Percentiles rank a stretch among this genome's conserved stretches.
phyloP scores from a whole-genome alignment of 2,329 filamentous ascomycete genomes.

The Ophiostoma montium region DNA sequence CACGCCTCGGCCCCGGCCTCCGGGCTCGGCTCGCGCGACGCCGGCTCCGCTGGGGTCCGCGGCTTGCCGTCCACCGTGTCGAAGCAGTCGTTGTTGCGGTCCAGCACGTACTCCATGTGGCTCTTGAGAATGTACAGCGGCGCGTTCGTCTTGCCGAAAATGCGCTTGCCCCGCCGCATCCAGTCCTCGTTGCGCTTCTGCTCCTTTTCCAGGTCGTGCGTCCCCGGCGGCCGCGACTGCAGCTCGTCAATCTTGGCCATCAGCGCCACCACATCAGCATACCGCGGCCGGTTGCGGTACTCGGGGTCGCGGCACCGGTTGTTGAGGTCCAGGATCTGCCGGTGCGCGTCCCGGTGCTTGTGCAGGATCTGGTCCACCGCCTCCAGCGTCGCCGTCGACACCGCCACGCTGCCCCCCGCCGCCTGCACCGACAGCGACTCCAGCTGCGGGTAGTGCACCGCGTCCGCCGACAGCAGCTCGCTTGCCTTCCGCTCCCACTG shows the following conservation, averaged over 20 bases:
- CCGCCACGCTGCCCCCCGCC: constrained; percentile 53
- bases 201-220: constrained; percentile 84
- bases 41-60: constrained; percentile 78
- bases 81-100: constrained; percentile 83
- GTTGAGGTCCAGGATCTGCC: constrained; percentile 70
- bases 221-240: constrained; percentile 83
- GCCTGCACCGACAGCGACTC: constrained; percentile 84
- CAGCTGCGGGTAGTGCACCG: constrained; percentile 85
- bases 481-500: constrained; percentile 88
- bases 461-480: constrained; percentile 82
- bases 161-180: constrained; percentile 96
- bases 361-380: constrained; percentile 83
- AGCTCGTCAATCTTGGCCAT: constrained; percentile 77
- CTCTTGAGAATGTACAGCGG: constrained; percentile 89
- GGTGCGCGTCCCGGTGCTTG: constrained; percentile 89
- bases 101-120: constrained; percentile 86
- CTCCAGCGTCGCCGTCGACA: constrained; percentile 65
- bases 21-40: constrained; percentile 63
- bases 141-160: constrained; percentile 96
- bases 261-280: constrained; percentile 78
- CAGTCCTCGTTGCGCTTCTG: constrained; percentile 94
- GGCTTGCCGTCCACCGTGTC: constrained; percentile 75
- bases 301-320: constrained; percentile 63
- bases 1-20: constrained; percentile 37
- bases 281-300: constrained; percentile 67